Base-by-base conservation (phyloP, 768 basidiomycete species). In the Cystobasidium ongulense region DNA sequence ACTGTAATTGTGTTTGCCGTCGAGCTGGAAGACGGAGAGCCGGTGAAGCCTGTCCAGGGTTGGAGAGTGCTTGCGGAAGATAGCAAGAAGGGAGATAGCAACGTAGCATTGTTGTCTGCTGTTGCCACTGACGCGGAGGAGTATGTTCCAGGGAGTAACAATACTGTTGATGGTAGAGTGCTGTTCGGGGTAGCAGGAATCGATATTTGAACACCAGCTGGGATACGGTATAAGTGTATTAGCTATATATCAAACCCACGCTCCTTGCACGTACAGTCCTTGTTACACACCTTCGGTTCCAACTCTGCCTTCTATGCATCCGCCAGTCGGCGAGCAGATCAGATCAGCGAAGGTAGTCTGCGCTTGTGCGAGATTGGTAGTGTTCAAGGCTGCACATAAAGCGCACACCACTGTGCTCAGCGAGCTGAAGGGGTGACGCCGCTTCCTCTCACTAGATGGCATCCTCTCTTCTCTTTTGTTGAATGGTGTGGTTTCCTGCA, bases 231-330 rank as follows among this genome's bases (percentile, higher is more conserved):
- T 35, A 35, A 38, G 15, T 17, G 17, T 27, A 17, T 15, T 25
- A 38, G 15, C 17, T 18, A 15, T 35, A 63, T 29, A 13, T 18
- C 21, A 8, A 8, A 17, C 8, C 17, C 35, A 15, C 62, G 11
- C 57, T 13, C 61, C 8, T 36, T 63, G 61, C 41, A 23, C 29
- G 64, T 10, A 36, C 10, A 39, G 65, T 5, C 23, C 13, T 46
- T 50, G 1, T 52, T 38, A 21, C 68, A 33, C 36, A 71, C 68
- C 68, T 59, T 52, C 59, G 7, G 68, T 3, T 2, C 53, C 35
- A 8, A 71, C 68, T 71, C 59, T 23, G 21, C 68, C 68, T 38
- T 61, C 33, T 21, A 71, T 71, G 43, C 68, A 71, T 10, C 68
- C 68, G 23, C 3, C 43, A 27, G 1, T 36, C n/a, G 68, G 46